Evolutionary conservation across 2,329 filamentous ascomycete species (phyloP).

Genomic region (Paraconiothyrium brasiliense): DNA sequence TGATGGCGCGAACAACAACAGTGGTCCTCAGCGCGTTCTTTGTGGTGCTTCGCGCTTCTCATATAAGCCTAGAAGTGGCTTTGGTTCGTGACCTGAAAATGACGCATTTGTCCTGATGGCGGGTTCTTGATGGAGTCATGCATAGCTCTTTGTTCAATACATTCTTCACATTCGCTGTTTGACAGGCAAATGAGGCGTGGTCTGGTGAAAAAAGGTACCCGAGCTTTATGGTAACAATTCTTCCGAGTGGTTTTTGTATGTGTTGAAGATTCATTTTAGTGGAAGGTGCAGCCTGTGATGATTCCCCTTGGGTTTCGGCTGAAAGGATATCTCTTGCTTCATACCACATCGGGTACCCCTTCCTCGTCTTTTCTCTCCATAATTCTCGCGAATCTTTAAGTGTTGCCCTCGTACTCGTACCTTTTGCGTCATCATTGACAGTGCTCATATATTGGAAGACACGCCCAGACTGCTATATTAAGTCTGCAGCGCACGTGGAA

Average conservation of each 20-base stretch:
- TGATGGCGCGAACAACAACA: too few species aligned
- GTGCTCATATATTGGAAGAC: background rate
- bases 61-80: too few species aligned
- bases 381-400: background rate
- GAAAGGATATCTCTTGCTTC: background rate
- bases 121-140: too few species aligned
- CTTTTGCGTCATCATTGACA: slow-evolving; percentile 8
- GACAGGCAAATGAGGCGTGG: background rate
- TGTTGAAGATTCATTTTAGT: too few species aligned
- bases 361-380: background rate
- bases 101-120: too few species aligned
- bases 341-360: background rate
- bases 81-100: too few species aligned
- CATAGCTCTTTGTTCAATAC: background rate
- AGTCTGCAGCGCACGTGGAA: slow-evolving; percentile 5
- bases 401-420: slow-evolving; percentile 1
- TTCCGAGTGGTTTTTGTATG: too few species aligned
- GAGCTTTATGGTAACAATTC: too few species aligned
- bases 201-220: too few species aligned
- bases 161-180: background rate
- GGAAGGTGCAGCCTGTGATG: too few species aligned
- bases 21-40: too few species aligned
- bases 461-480: slow-evolving; percentile 1
- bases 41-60: too few species aligned
- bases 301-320: background rate